Percentiles rank a stretch among this genome's conserved stretches.
Conservation (phyloP, 75 land plant genomes). For the Adiantum capillusveneris region DNA sequence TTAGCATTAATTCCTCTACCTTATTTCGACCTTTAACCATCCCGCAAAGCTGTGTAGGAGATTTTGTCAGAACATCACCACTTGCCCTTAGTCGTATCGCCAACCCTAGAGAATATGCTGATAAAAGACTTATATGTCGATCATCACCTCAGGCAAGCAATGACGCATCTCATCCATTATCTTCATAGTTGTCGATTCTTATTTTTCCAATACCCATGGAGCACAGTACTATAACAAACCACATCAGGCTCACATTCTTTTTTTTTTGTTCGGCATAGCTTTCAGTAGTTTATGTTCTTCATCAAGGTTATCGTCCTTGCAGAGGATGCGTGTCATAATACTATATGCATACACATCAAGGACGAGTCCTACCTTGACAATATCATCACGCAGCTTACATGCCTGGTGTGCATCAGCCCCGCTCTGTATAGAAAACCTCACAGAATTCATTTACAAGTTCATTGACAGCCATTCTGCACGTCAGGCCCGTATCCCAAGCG, state of each 20-base stretch:
- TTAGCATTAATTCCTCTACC: constrained; percentile 35
- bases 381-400: constrained; percentile 22
- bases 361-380: constrained; percentile 23
- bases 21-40: constrained; percentile 42
- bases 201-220: constrained; percentile 23
- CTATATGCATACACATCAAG: constrained; percentile 48
- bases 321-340: constrained; percentile 41
- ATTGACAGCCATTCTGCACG: constrained; percentile 25
- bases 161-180: constrained; percentile 42
- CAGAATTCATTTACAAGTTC: constrained; percentile 38
- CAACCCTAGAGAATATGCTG: constrained; percentile 39
- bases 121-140: constrained; percentile 61
- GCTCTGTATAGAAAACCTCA: constrained; percentile 21
- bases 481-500: constrained; percentile 8
- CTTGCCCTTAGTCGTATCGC: constrained; percentile 22
- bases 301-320: constrained; percentile 25
- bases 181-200: constrained; percentile 25
- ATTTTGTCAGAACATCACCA: constrained; percentile 42
- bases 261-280: constrained; percentile 26
- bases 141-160: constrained; percentile 45
- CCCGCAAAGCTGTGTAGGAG: constrained; percentile 48
- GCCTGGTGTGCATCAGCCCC: constrained; percentile 22
- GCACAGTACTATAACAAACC: constrained; percentile 32
- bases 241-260: constrained; percentile 34
- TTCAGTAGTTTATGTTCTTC: constrained; percentile 26